Evolutionary conservation across 257 asterid genomes (phyloP), one percentile per base, ranked within the genome.

Genomic region (Penstemon davidsonii): DNA sequence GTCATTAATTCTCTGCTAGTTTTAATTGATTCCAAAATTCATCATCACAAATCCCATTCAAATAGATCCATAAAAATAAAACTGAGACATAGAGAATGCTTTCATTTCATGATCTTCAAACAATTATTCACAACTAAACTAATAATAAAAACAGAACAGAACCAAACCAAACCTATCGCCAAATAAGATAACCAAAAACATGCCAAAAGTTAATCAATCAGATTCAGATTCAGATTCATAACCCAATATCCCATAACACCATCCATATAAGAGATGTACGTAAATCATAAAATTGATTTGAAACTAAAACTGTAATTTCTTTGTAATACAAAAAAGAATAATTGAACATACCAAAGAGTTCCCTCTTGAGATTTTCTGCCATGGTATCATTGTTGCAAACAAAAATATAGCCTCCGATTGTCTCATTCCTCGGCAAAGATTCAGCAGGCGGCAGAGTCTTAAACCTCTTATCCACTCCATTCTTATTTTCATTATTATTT

Each of bases 331-430:
- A 6, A 36, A 13, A 18, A 36, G 37, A 33, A 4, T 5, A 3
- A 36, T 41, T 42, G 15, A 12, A 59, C 86, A 38, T 80, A 94
- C 99, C 99, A 73, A 94, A 94, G 49, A 94, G 91, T 70, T 94
- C 80, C 75, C 99, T 87, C 78, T 88, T 84, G 78, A 94, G 96
- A 81, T 94, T 91, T 69, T 94, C 99, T 7, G 89, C 86, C 97
- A 94, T 94, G 41, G 99, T 94, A 78, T 94, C 99, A 69, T 94
- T 94, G 74, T 94, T 94, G 80, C 99, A 94, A 5, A 94, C 99
- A 64, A 94, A 94, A 38, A 94, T 94, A 75, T 94, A 94, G 0
- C 99, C 99, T 10, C 99, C 99, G 18, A 94, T 83, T 0, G 92
- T 91, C 76, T 94, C 99, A 67, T 91, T 87, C 74, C 99, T 83